Percentiles rank a stretch among this genome's conserved stretches.
Evolutionary conservation across 176 grass and related monocot genomes (phyloP).

Genomic region (Bromus sterilis): DNA sequence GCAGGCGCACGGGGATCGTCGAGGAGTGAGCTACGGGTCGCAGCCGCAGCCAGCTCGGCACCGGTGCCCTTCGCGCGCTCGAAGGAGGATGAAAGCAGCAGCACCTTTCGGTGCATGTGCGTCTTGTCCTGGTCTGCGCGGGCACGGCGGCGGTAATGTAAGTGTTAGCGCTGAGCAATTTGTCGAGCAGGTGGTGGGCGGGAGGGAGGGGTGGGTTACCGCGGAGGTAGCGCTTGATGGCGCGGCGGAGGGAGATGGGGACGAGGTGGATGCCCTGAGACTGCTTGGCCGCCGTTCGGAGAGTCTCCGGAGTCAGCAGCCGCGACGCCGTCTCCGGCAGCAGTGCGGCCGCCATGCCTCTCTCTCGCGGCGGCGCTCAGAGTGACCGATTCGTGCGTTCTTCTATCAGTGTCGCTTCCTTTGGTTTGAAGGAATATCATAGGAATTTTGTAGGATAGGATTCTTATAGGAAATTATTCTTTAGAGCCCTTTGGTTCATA

Average conservation of each 20-base stretch:
- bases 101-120: conserved; percentile 79
- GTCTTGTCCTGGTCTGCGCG: conserved; percentile 43
- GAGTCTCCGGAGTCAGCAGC: conserved; percentile 67
- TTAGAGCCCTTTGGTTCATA: no score
- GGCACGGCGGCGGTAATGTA: neutral
- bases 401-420: neutral
- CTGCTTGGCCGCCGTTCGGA: conserved; percentile 75
- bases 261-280: conserved; percentile 74
- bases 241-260: conserved; percentile 66
- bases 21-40: conserved; percentile 42
- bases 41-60: conserved; percentile 55
- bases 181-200: conserved; percentile 28
- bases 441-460: no score
- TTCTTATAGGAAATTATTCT: no score
- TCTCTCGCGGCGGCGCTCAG: neutral
- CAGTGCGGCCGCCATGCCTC: conserved; percentile 53
- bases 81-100: conserved; percentile 65
- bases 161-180: neutral
- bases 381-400: neutral
- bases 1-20: conserved; percentile 48
- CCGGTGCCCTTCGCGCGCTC: conserved; percentile 57
- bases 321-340: conserved; percentile 49
- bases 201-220: conserved; percentile 20
- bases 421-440: no score
- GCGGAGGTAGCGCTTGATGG: conserved; percentile 82